phyloP scores from a whole-genome alignment of 345 rosid species.

The Gossypium anomalum region DNA sequence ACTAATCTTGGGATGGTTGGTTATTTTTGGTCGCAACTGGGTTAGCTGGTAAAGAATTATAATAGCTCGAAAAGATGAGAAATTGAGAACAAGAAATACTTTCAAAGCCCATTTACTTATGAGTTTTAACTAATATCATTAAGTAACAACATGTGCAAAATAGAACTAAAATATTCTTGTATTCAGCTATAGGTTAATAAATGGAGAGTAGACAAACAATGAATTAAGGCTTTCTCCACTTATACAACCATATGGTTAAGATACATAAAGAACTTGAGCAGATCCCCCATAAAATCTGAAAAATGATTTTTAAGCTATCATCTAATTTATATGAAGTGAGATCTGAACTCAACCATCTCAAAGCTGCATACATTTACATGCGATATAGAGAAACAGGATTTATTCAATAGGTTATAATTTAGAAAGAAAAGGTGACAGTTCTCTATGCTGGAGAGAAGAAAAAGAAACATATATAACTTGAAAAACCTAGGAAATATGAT shows the following conservation, averaged over 20 bases:
- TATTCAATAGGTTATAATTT: neutral
- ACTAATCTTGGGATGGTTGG: neutral
- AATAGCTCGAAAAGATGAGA: neutral
- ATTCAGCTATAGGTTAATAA: neutral
- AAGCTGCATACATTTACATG: too few species aligned
- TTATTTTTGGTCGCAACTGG: neutral
- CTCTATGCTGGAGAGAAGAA: neutral
- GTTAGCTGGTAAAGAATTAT: neutral
- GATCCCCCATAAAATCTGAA: neutral
- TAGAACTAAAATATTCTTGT: constrained; percentile 2
- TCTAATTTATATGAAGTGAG: neutral
- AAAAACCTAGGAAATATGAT: neutral
- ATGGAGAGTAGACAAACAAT: constrained; percentile 1
- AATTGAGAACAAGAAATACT: neutral
- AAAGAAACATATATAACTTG: neutral
- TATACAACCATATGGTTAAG: neutral
- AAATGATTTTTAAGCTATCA: neutral
- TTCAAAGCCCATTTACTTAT: neutral
- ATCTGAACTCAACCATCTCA: neutral
- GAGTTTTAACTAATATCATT: too few species aligned
- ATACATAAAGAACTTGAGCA: neutral
- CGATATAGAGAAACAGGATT: neutral
- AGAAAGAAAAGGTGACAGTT: neutral
- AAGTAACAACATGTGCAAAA: neutral
- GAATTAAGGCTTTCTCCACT: constrained; percentile 9